Evolutionary conservation across 768 basidiomycete species (phyloP).

Genomic region (Mycena maculata): DNA sequence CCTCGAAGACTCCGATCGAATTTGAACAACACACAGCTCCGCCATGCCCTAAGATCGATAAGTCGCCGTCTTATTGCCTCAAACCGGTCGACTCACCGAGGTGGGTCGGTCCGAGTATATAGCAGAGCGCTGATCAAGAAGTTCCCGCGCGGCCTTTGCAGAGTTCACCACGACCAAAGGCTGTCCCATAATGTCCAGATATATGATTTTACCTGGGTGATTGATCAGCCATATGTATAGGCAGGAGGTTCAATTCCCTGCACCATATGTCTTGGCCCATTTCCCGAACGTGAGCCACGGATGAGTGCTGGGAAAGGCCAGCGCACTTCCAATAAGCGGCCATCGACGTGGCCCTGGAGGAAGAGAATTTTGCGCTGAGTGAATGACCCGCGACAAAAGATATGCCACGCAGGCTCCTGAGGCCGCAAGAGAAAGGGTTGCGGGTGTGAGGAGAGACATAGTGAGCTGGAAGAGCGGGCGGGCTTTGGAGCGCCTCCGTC

Average conservation of each 20-base stretch:
- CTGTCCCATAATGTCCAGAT: conserved; percentile 37
- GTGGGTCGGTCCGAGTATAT: conserved; percentile 34
- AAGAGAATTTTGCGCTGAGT: background rate
- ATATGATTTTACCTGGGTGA: conserved; percentile 33
- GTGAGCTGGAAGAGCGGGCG: too few species aligned
- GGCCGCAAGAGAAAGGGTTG: too few species aligned
- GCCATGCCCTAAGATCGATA: background rate
- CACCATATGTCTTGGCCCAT: conserved; percentile 6
- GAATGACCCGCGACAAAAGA: background rate
- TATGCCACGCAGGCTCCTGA: background rate
- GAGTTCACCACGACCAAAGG: conserved; percentile 44
- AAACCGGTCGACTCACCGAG: background rate
- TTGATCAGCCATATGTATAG: too few species aligned
- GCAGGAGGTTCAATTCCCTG: too few species aligned
- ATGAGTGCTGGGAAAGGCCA: background rate
- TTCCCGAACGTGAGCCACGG: background rate
- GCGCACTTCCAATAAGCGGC: background rate
- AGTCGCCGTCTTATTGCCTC: background rate
- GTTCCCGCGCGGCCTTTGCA: conserved; percentile 38
- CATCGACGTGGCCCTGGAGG: conserved; percentile 4
- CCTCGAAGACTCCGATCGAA: too few species aligned
- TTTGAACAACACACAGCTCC: too few species aligned
- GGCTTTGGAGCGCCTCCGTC: too few species aligned
- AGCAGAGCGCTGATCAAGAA: conserved; percentile 43
- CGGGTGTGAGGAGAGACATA: too few species aligned